Evolutionary conservation across 129 eudicot genomes (phyloP).

Genomic region (Heracleum sosnowskyi): DNA sequence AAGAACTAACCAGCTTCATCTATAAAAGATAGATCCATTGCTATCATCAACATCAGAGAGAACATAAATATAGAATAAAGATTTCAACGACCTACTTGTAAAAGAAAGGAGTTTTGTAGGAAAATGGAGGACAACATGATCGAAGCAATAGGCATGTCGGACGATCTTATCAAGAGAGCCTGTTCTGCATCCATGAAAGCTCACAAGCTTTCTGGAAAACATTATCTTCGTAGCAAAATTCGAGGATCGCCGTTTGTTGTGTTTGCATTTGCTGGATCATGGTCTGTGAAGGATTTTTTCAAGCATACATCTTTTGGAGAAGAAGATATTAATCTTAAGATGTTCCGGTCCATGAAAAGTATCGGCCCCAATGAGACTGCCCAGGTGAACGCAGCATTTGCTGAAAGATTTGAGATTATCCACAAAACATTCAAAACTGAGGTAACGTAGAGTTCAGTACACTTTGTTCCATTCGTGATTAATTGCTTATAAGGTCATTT

Average conservation of each 20-base stretch:
- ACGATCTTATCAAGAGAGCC: slow-evolving; percentile 38
- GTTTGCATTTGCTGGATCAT: slow-evolving; percentile 39
- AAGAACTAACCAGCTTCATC: neutral
- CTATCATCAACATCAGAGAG: neutral
- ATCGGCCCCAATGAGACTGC: slow-evolving; percentile 33
- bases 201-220: slow-evolving; percentile 29
- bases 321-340: slow-evolving; percentile 15
- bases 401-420: slow-evolving; percentile 23
- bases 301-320: slow-evolving; percentile 29
- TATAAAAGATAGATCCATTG: neutral
- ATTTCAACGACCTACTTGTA: neutral
- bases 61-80: neutral
- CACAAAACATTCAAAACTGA: slow-evolving; percentile 21
- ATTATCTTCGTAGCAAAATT: slow-evolving; percentile 16
- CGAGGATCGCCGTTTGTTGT: slow-evolving; percentile 22
- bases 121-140: slow-evolving; percentile 16
- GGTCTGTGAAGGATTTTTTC: slow-evolving; percentile 27
- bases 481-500: neutral
- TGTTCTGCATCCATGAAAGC: slow-evolving; percentile 37
- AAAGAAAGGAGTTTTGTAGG: neutral
- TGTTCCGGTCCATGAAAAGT: slow-evolving; percentile 41
- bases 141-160: slow-evolving; percentile 22
- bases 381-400: slow-evolving; percentile 34
- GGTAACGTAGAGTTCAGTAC: slow-evolving; percentile 18
- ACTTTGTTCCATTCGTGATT: neutral